Evolutionary conservation across 306 rosid species (phyloP).

Genomic region (Vicia sativa): DNA sequence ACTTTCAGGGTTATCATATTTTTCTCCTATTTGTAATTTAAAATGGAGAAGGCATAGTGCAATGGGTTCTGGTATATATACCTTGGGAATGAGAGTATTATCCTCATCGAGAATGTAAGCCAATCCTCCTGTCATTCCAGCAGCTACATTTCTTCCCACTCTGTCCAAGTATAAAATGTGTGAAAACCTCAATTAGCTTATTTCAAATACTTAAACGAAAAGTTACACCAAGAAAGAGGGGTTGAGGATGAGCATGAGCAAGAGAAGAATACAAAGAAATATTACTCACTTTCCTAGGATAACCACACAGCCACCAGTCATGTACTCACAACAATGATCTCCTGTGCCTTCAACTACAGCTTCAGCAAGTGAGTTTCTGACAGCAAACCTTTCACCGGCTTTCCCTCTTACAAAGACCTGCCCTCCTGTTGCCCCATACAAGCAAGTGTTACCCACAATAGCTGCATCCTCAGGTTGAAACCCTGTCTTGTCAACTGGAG

Average conservation of each 20-base stretch:
- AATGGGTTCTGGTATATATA: constrained; percentile 44
- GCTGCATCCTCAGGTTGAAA: constrained; percentile 93
- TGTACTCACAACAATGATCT: constrained; percentile 95
- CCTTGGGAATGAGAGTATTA: constrained; percentile 83
- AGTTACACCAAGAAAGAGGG: not conserved
- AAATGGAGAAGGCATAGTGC: constrained; percentile 11
- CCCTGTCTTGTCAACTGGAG: constrained; percentile 81
- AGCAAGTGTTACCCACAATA: constrained; percentile 95
- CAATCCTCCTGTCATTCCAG: constrained; percentile 99
- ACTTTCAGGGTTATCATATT: constrained; percentile 7
- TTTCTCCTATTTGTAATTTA: not conserved
- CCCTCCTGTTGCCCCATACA: constrained; percentile 99
- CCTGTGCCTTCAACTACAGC: constrained; percentile 99
- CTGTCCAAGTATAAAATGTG: constrained; percentile 55
- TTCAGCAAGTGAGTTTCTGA: constrained; percentile 95
- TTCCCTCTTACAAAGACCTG: constrained; percentile 91
- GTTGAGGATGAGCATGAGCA: not conserved
- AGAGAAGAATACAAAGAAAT: constrained; percentile 34
- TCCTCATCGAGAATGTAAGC: constrained; percentile 96
- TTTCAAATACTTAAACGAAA: constrained; percentile 28
- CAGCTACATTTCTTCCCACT: constrained; percentile 99
- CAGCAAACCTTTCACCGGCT: constrained; percentile 98
- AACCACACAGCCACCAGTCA: constrained; percentile 98
- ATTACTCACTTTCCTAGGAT: constrained; percentile 90
- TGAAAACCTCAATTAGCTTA: constrained; percentile 29